A percentile compares a stretch with the other conserved stretches of the same genome.
Evolutionary conservation across 2,329 filamentous ascomycete species (phyloP).

Genomic region (Drechslerella dactyloides): DNA sequence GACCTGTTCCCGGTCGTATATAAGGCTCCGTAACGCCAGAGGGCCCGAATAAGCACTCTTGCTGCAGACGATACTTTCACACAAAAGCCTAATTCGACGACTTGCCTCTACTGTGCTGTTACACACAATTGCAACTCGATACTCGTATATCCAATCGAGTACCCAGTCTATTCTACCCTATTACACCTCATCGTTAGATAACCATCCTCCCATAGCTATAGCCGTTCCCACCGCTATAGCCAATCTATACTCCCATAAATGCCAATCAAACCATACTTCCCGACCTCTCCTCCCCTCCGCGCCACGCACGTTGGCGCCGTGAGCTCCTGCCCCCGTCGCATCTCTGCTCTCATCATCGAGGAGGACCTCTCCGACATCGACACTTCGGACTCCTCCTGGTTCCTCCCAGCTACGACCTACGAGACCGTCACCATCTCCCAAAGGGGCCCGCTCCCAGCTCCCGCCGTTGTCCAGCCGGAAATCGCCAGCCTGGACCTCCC

Average conservation of each 20-base stretch:
- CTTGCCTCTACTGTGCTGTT: background rate
- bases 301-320: slow-evolving; percentile 35
- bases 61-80: slow-evolving; percentile 35
- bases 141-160: no score
- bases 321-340: slow-evolving; percentile 28
- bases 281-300: slow-evolving; percentile 38
- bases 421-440: slow-evolving; percentile 48
- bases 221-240: background rate
- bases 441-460: slow-evolving; percentile 17
- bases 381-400: slow-evolving; percentile 43
- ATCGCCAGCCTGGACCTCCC: slow-evolving; percentile 22
- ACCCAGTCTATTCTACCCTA: no score
- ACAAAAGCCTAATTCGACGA: slow-evolving; percentile 50
- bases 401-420: slow-evolving; percentile 46
- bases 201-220: background rate
- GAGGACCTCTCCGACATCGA: slow-evolving; percentile 46
- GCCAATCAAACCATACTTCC: slow-evolving; percentile 47
- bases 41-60: slow-evolving; percentile 26
- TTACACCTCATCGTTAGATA: slow-evolving; percentile 11
- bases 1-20: slow-evolving; percentile 44
- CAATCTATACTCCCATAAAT: slow-evolving; percentile 17
- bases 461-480: slow-evolving; percentile 8
- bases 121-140: background rate
- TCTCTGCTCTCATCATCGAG: slow-evolving; percentile 47
- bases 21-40: slow-evolving; percentile 43